Base-by-base conservation (phyloP, 1,284 basidiomycete species). In the Pterula multifida region DNA sequence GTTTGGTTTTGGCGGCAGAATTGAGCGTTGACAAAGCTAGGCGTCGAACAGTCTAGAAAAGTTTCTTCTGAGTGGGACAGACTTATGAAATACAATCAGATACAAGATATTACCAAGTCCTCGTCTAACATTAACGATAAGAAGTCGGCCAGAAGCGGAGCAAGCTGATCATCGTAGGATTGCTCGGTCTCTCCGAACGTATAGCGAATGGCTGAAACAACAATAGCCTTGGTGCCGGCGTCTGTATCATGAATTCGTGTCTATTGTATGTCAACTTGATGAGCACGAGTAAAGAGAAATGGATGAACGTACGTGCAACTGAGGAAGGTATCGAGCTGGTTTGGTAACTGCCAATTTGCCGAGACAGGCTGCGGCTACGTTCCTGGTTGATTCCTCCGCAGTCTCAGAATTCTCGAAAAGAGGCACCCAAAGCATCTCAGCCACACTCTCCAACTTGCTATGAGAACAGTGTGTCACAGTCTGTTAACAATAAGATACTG, bases 341-440 rank as follows among this genome's bases (percentile, higher is more conserved):
- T 95, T 85, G 1, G 89, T 89, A 0, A 88, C 89, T 0, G 93
- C 95, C 39, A 99, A 73, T 64, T 97, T 94, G 45, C 95, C 96
- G 17, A 99, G 76, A 63, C 95, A 98, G 19, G 96, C 94, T 45
- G 95, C 93, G 26, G 92, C 91, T 52, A 98, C 90, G 62, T 95
- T 97, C 50, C 94, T 74, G 2, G 90, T 87, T 2, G 86, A 89
- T 64, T 98, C 95, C 57, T 96, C 92, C 13, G 88, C 78, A 54
- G 79, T 82, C 53, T 85, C 78, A 12, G 88, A 88, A 62, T 88
- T 84, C 60, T 87, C 80, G 63, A 96, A 94, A 15, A 95, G 74
- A 0, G 94, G 92, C 2, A 74, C 74, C 96, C 96, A 99, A 11
- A 98, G 77, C 17, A 78, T 68, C 50, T 95, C 90, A 1, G 93